A percentile compares a stretch with the other conserved stretches of the same genome.
These are phyloP conservation scores for Heritiera fomes DNA, from an alignment of 345 rosid species.

Conservation along the genomic window DNA sequence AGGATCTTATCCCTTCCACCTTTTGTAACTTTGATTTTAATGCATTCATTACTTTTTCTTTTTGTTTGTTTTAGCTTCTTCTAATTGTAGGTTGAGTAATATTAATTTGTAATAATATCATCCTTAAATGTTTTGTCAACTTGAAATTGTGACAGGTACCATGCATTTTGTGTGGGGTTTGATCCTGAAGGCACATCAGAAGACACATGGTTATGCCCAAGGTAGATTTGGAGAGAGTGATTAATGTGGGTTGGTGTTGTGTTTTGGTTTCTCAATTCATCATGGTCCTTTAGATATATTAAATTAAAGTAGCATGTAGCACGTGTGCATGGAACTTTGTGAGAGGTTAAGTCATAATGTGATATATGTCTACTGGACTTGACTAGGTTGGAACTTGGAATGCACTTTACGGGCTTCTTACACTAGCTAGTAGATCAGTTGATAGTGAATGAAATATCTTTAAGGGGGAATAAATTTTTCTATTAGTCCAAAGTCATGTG, in stretches of 20 bases:
- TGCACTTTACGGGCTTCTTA: background rate
- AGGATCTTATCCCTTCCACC: background rate
- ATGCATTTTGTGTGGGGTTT: slow-evolving; percentile 96
- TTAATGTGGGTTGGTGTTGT: slow-evolving; percentile 29
- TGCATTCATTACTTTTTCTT: background rate
- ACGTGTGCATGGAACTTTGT: slow-evolving; percentile 4
- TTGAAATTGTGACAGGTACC: slow-evolving; percentile 68
- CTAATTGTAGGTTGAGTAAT: background rate
- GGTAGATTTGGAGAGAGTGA: slow-evolving; percentile 49
- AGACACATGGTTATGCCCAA: slow-evolving; percentile 93
- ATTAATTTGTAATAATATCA: background rate
- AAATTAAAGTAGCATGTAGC: background rate
- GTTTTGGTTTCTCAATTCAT: slow-evolving; percentile 25
- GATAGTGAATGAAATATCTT: background rate
- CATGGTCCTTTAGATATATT: slow-evolving; percentile 6
- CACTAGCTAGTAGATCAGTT: background rate
- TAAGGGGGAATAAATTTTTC: slow-evolving; percentile 3
- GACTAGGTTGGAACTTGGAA: background rate
- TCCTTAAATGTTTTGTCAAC: slow-evolving; percentile 25
- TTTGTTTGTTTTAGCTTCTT: background rate
- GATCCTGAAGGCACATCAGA: slow-evolving; percentile 81
- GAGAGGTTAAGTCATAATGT: background rate
- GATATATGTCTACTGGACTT: slow-evolving; percentile 4
- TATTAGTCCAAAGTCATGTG: slow-evolving; percentile 9
- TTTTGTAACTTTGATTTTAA: background rate